Base-by-base conservation (phyloP, 2,329 filamentous ascomycete species). In the Cyphellophora europaea region DNA sequence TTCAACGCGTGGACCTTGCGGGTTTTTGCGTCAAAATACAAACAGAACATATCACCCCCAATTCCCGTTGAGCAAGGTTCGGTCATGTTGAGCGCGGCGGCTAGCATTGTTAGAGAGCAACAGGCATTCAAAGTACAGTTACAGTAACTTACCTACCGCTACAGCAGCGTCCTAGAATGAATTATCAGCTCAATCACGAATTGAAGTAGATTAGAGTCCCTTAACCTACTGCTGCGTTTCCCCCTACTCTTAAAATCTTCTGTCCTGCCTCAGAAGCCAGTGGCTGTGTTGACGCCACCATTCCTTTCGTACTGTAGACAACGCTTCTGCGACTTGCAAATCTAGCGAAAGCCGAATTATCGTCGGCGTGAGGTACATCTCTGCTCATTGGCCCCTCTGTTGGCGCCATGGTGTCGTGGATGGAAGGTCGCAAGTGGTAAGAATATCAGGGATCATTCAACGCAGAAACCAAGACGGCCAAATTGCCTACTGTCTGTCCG, bases 11-110 rank as follows among this genome's bases (percentile, higher is more conserved):
- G 80, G 6, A 96, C 80, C 44, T 82, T 82, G 53, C 82, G 81
- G 0, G 79, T 84, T 49, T 80, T 74, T 28, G 86, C 85, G 54
- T 93, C 74, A 65, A 89, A 96, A 68, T 77, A 95, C 19, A 96
- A 74, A 58, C 88, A 88, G 63, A 96, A 96, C 78, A 94, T 87
- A 62, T 98, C 91, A 43, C 91, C 91, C 38, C 91, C 91, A 41
- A 98, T 95, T 27, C 91, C 91, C 1, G 91, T 96, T 4, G 83
- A 93, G 40, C 78, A 78, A 5, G 91, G 91, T 55, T 98, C 91
- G 1, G 89, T 94, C 54, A 96, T 74, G 61, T 95, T 96, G 37
- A 98, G 69, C 4, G 78, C 87, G 19, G 91, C 91, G 28, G 89
- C 89, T 84, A n/a, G 16, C 10, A 14, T 13, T 12, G 18, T 14